phyloP scores from a whole-genome alignment of 2,329 filamentous ascomycete species.

The Fusarium piperis region DNA sequence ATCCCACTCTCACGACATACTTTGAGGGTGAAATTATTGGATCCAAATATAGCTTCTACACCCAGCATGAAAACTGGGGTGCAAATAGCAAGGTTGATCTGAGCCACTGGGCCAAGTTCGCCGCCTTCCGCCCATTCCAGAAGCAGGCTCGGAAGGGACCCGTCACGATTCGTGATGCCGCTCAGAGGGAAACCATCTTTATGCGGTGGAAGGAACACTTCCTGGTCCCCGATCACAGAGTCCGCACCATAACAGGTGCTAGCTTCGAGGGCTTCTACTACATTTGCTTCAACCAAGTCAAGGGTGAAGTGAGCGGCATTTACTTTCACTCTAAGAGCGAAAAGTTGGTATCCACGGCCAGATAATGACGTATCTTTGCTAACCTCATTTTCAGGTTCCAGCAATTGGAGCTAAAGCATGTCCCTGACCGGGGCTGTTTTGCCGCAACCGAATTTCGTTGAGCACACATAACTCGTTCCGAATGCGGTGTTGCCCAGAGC shows the following conservation, averaged over 20 bases:
- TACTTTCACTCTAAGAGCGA: slow-evolving; percentile 99
- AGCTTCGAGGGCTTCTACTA: slow-evolving; percentile 99
- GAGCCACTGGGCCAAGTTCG: slow-evolving; percentile 92
- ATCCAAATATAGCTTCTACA: slow-evolving; percentile 92
- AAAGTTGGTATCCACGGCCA: slow-evolving; percentile 71
- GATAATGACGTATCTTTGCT: neutral
- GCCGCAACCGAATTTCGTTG: slow-evolving; percentile 82
- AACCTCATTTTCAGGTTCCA: slow-evolving; percentile 72
- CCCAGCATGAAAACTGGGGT: slow-evolving; percentile 89
- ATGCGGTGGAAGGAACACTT: slow-evolving; percentile 99
- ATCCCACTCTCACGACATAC: slow-evolving; percentile 96
- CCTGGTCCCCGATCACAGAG: slow-evolving; percentile 91
- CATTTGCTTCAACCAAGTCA: slow-evolving; percentile 95
- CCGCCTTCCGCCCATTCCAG: slow-evolving; percentile 80
- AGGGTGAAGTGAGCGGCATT: slow-evolving; percentile 88
- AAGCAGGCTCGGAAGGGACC: slow-evolving; percentile 67
- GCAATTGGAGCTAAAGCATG: slow-evolving; percentile 89
- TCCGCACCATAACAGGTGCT: slow-evolving; percentile 89
- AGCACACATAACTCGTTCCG: slow-evolving; percentile 11
- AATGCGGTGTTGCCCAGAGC: slow-evolving; percentile 4
- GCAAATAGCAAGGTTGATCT: slow-evolving; percentile 91
- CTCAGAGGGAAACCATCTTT: slow-evolving; percentile 88
- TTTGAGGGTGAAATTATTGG: slow-evolving; percentile 99
- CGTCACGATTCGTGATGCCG: slow-evolving; percentile 71
- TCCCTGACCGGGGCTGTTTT: slow-evolving; percentile 84